Base-by-base conservation (phyloP, 345 rosid genomes). In the Camelina laxa region DNA sequence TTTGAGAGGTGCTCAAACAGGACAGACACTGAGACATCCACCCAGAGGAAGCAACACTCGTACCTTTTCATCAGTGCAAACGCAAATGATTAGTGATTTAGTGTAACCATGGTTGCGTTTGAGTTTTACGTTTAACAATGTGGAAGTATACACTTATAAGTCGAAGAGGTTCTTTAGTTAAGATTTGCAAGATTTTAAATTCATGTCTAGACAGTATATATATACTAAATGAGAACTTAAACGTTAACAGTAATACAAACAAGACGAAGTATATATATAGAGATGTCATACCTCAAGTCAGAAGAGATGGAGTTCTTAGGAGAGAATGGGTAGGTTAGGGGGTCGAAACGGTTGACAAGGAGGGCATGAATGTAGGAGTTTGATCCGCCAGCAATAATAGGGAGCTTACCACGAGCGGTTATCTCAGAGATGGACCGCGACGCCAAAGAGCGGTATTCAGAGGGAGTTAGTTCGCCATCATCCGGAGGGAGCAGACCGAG, bases 301-400 rank as follows among this genome's bases (percentile, higher is more conserved):
- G 80, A 55, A 60, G 84, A 74, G 55, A 81, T 70, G 2, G 82
- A 75, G 31, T 69, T 58, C 7, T 77, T n/a, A 24, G 60, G 67
- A 41, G 72, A 51, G 27, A 87, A 90, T 8, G 84, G 89, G 73
- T 83, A 77, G 5, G 72, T 12, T 36, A 33, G 71, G 0, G 90
- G 91, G 68, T 85, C 72, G 65, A 83, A 88, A 47, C 66, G 33
- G 5, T 79, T 78, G 9, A 82, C 86, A 14, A 88, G 73, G 33
- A 91, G 82, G 20, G 92, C 85, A 62, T 93, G 87, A 5, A 89
- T 69, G 80, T 80, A 88, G 0, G 97, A 88, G 82, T 87, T 93
- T 9, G 97, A 91, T 49, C 98, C 97, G 11, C 98, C 98, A 3
- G 82, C 96, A 31, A 93, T 69, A 31, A 93, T 67, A 2, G 97